Percentiles rank a stretch among this genome's conserved stretches.
Conservation (phyloP, 495 filamentous ascomycete genomes). For the Bathelium albidoporum region DNA sequence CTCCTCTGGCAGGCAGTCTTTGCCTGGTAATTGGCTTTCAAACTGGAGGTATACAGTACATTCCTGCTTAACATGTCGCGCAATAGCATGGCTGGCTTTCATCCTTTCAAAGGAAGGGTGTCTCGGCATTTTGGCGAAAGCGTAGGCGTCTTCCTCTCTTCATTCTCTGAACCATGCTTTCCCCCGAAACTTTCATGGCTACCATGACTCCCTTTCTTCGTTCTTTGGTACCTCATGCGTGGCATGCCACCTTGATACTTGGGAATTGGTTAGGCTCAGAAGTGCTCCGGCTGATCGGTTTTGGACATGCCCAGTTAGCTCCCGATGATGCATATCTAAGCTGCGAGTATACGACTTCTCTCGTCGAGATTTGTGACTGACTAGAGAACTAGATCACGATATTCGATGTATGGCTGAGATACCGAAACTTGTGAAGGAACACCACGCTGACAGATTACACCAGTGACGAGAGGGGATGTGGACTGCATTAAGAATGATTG, state of each 20-base stretch:
- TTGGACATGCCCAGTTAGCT: slow-evolving; percentile 37
- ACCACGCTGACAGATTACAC: background rate
- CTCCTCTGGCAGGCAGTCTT: background rate
- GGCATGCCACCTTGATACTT: background rate
- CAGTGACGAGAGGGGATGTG: slow-evolving; percentile 77
- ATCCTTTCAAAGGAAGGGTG: slow-evolving; percentile 20
- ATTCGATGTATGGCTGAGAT: slow-evolving; percentile 49
- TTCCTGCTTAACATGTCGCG: background rate
- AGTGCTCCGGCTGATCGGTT: background rate
- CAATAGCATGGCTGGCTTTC: slow-evolving; percentile 13
- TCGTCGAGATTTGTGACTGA: slow-evolving; percentile 4
- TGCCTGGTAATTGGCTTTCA: background rate
- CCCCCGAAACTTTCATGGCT: background rate
- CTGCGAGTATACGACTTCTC: slow-evolving; percentile 41
- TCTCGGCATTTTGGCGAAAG: slow-evolving; percentile 16
- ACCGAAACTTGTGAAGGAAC: slow-evolving; percentile 1
- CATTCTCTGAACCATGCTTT: too few relatives aligned
- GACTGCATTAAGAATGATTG: slow-evolving; percentile 83
- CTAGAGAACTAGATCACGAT: slow-evolving; percentile 48
- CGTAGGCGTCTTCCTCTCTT: slow-evolving; percentile 3
- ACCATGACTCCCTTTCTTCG: background rate
- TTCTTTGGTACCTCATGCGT: background rate
- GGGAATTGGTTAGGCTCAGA: background rate
- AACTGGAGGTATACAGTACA: background rate
- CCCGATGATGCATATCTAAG: slow-evolving; percentile 65